Conservation (phyloP, 2,329 filamentous ascomycete species). For the Fonsecaea erecta region DNA sequence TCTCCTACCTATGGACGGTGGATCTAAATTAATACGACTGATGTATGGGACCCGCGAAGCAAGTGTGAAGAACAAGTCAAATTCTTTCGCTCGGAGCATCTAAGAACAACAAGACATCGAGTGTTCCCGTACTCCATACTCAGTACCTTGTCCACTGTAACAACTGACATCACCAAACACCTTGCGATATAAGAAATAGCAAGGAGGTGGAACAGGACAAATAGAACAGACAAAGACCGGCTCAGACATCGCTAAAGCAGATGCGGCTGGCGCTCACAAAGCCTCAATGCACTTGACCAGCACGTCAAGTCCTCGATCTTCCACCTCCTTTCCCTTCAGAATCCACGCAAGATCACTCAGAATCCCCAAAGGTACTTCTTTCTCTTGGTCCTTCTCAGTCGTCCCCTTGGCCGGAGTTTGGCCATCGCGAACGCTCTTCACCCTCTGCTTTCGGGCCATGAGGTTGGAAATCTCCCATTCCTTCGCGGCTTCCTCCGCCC, state of each 20-base stretch:
- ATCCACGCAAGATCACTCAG: constrained; percentile 37
- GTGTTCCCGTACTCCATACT: too few relatives aligned
- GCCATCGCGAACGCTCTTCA: constrained; percentile 65
- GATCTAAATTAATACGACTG: too few relatives aligned
- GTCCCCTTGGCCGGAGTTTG: constrained; percentile 40
- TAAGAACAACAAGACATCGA: too few relatives aligned
- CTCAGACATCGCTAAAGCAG: background rate
- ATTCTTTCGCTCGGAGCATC: too few relatives aligned
- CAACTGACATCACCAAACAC: too few relatives aligned
- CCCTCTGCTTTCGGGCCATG: constrained; percentile 75
- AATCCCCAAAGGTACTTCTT: constrained; percentile 33
- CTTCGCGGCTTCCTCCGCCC: constrained; percentile 83
- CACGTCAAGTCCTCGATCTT: constrained; percentile 61
- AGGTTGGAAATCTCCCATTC: constrained; percentile 96
- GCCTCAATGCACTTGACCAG: constrained; percentile 44
- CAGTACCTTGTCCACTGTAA: too few relatives aligned
- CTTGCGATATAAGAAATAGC: too few relatives aligned
- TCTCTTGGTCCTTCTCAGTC: constrained; percentile 52
- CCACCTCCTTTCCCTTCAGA: constrained; percentile 42
- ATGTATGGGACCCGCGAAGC: too few relatives aligned
- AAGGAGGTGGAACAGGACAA: background rate
- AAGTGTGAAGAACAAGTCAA: too few relatives aligned
- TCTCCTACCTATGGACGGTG: too few relatives aligned
- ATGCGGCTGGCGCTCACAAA: constrained; percentile 12
- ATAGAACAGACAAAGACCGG: background rate